Conservation (phyloP, 1,284 basidiomycete species). For the Apiotrichum sp. region DNA sequence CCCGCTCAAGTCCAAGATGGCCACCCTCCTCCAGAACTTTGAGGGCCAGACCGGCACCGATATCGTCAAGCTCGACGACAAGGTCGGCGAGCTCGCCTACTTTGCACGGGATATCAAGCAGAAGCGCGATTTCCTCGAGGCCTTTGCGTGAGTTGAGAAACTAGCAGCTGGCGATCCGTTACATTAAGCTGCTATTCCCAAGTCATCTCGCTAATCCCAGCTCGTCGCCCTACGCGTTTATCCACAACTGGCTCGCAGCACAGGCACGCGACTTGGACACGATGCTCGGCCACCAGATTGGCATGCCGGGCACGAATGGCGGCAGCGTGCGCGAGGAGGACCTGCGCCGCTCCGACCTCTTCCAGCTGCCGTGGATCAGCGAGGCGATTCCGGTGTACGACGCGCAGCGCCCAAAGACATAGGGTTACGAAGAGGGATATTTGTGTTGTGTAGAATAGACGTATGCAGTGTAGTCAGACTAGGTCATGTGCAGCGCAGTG, state of each 20-base stretch:
- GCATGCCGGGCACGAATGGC: conserved; percentile 54
- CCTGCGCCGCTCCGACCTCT: conserved; percentile 79
- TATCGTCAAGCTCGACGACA: conserved; percentile 75
- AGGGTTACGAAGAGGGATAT: neutral
- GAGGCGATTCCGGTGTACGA: conserved; percentile 47
- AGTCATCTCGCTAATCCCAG: conserved; percentile 11
- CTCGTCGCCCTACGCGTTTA: conserved; percentile 55
- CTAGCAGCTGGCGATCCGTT: too few species aligned
- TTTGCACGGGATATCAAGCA: conserved; percentile 77
- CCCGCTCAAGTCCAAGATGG: conserved; percentile 68
- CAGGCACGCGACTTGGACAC: conserved; percentile 86
- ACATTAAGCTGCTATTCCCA: neutral
- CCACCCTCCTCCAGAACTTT: conserved; percentile 62
- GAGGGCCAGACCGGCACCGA: conserved; percentile 61
- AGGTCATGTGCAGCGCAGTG: too few species aligned
- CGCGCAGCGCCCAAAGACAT: conserved; percentile 18
- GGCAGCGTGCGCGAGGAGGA: conserved; percentile 72
- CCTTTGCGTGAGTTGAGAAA: conserved; percentile 56
- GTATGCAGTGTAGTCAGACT: conserved; percentile 1
- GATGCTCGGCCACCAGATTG: conserved; percentile 69
- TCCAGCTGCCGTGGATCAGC: conserved; percentile 73
- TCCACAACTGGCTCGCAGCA: conserved; percentile 82
- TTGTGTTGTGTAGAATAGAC: neutral
- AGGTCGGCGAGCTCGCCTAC: conserved; percentile 73
- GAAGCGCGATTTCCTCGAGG: conserved; percentile 77